Evolutionary conservation across 176 grass and related monocot species (phyloP).

Genomic region (Eragrostis nindensis): DNA sequence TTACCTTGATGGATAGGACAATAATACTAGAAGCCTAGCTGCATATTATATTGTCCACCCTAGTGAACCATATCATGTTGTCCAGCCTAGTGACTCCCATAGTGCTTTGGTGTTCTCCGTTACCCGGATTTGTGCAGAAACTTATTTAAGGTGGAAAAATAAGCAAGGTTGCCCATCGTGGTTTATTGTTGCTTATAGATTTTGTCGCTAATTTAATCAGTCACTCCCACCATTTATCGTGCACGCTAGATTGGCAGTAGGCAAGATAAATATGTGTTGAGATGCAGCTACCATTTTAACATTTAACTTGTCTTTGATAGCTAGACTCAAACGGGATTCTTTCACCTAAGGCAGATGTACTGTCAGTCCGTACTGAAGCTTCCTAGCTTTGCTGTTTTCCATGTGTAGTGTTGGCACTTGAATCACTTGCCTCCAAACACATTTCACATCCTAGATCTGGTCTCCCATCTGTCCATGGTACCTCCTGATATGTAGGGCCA

Average conservation of each 20-base stretch:
- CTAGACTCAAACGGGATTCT: neutral
- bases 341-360: constrained; percentile 3
- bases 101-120: neutral
- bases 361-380: constrained; percentile 29
- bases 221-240: neutral
- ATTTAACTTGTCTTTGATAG: neutral
- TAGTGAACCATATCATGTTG: neutral
- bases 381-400: constrained; percentile 17
- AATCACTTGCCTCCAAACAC: neutral
- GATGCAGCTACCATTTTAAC: neutral
- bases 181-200: too few relatives aligned
- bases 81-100: neutral
- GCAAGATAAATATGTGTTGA: neutral
- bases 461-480: neutral
- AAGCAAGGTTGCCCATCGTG: too few relatives aligned
- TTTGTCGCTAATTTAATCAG: neutral
- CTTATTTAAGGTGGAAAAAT: too few relatives aligned
- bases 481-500: neutral
- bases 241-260: neutral
- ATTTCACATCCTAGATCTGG: constrained; percentile 28
- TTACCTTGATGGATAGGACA: neutral
- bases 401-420: constrained; percentile 11
- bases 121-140: neutral
- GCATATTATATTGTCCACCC: neutral
- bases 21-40: neutral